Evolutionary conservation across 768 basidiomycete species (phyloP).

Genomic region (Amanita pallidorosea): DNA sequence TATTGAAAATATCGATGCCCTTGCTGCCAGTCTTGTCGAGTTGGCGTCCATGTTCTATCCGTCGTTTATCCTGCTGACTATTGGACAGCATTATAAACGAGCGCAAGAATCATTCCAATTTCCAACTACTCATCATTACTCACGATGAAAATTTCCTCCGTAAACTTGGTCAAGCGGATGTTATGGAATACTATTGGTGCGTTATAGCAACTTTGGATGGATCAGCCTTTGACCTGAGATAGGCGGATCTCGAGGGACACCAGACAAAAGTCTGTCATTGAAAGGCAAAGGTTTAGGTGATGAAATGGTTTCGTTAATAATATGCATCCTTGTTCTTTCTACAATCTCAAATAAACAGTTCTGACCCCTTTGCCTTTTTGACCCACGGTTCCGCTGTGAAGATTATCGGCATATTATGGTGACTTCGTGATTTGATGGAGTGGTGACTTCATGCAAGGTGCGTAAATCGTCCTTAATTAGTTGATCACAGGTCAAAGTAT

Average conservation of each 20-base stretch:
- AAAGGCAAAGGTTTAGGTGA: slow-evolving; percentile 57
- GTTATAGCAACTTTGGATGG: slow-evolving; percentile 13
- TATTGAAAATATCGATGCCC: slow-evolving; percentile 89
- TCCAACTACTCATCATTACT: slow-evolving; percentile 95
- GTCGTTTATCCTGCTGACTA: slow-evolving; percentile 6
- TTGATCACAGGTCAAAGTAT: too few relatives aligned
- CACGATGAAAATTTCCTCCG: slow-evolving; percentile 94
- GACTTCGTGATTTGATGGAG: too few relatives aligned
- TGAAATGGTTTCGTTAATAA: not conserved
- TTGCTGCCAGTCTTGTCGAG: slow-evolving; percentile 89
- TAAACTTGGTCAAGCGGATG: slow-evolving; percentile 80
- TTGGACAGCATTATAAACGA: slow-evolving; percentile 80
- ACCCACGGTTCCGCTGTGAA: too few relatives aligned
- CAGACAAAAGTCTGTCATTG: slow-evolving; percentile 72
- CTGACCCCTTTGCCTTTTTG: too few relatives aligned
- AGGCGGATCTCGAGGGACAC: slow-evolving; percentile 74
- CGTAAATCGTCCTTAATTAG: too few relatives aligned
- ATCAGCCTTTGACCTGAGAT: slow-evolving; percentile 4
- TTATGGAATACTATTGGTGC: slow-evolving; percentile 94
- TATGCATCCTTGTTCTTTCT: not conserved
- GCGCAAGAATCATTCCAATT: slow-evolving; percentile 78
- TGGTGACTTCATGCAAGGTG: too few relatives aligned
- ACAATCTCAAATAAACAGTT: not conserved
- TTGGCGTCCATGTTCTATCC: slow-evolving; percentile 27
- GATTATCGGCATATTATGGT: too few relatives aligned